Percentiles rank a stretch among this genome's conserved stretches.
Evolutionary conservation across 2,329 filamentous ascomycete genomes (phyloP).

Genomic region (Nothopassalora personata): DNA sequence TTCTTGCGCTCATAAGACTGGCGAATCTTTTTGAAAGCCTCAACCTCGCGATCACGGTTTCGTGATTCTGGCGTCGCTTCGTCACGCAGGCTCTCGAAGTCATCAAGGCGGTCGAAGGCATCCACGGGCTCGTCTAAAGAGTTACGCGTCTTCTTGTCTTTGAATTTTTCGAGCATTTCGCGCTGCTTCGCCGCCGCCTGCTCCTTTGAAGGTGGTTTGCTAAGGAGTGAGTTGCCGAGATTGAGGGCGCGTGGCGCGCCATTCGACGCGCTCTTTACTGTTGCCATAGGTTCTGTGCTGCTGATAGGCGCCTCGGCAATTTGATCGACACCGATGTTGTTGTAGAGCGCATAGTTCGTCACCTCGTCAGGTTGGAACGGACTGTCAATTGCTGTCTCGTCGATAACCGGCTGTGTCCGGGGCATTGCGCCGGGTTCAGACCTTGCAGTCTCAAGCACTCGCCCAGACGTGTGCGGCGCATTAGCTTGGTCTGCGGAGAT

Average conservation of each 20-base stretch:
- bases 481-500: background rate
- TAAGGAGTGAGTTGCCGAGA: background rate
- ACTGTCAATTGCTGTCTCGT: background rate
- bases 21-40: conserved; percentile 7
- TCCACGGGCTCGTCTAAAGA: background rate
- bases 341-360: background rate
- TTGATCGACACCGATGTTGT: background rate
- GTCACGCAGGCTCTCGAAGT: background rate
- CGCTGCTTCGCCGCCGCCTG: background rate
- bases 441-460: background rate
- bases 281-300: background rate
- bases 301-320: background rate
- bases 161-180: background rate
- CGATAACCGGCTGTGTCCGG: background rate
- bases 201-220: background rate
- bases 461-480: background rate
- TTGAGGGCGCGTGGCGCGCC: background rate
- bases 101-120: background rate
- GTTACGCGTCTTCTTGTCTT: background rate
- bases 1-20: conserved; percentile 11
- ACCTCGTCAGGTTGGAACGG: background rate
- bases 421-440: background rate
- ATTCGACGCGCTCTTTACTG: background rate
- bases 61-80: background rate
- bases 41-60: background rate